Evolutionary conservation across 306 rosid species (phyloP).

Genomic region (Rosa lucieae): DNA sequence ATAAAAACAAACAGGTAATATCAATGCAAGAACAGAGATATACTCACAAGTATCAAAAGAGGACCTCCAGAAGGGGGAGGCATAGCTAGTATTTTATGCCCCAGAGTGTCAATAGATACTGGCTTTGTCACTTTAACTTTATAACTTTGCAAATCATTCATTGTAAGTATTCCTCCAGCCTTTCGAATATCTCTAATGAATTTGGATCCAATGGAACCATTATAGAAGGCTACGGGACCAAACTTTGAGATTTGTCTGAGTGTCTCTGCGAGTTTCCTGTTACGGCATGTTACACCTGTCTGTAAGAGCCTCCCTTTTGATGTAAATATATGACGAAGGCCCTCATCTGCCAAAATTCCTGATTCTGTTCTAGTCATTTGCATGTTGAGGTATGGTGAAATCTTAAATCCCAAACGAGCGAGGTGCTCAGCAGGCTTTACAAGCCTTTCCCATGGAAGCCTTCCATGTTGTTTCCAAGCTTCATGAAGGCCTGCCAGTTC

Average conservation of each 20-base stretch:
- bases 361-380: slow-evolving; percentile 54
- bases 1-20: not conserved
- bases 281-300: slow-evolving; percentile 47
- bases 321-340: slow-evolving; percentile 62
- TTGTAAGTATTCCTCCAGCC: slow-evolving; percentile 65
- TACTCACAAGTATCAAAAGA: slow-evolving; percentile 70
- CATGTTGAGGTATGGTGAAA: slow-evolving; percentile 61
- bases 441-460: slow-evolving; percentile 75
- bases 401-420: slow-evolving; percentile 62
- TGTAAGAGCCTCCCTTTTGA: slow-evolving; percentile 62
- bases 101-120: slow-evolving; percentile 41
- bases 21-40: not conserved
- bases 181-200: slow-evolving; percentile 60
- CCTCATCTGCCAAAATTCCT: slow-evolving; percentile 48
- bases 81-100: slow-evolving; percentile 63
- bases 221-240: slow-evolving; percentile 61
- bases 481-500: slow-evolving; percentile 74
- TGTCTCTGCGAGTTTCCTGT: slow-evolving; percentile 57
- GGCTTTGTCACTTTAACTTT: slow-evolving; percentile 47
- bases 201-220: slow-evolving; percentile 54
- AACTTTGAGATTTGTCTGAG: slow-evolving; percentile 42
- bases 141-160: slow-evolving; percentile 60
- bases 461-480: slow-evolving; percentile 72
- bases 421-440: slow-evolving; percentile 66
- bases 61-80: slow-evolving; percentile 95